A percentile compares a stretch with the other conserved stretches of the same genome.
Evolutionary conservation across 805 yeast genomes (phyloP).

Genomic region (Diddensiella caesifluorescens): DNA sequence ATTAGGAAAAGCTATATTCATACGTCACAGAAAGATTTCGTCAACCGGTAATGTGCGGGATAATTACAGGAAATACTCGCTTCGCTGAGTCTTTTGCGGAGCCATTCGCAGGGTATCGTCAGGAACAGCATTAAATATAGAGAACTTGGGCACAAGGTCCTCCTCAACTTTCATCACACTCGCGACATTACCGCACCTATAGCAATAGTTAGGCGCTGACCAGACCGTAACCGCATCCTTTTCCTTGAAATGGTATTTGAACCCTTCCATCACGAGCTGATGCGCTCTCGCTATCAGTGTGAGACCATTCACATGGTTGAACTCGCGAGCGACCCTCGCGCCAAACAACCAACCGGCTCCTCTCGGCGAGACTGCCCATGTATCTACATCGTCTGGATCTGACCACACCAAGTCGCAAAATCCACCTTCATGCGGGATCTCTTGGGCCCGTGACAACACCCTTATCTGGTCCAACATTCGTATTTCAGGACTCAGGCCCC

Average conservation of each 20-base stretch:
- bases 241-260: slow-evolving; percentile 91
- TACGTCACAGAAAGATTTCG: too few species aligned
- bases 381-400: slow-evolving; percentile 95
- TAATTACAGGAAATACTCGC: slow-evolving; percentile 25
- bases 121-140: slow-evolving; percentile 87
- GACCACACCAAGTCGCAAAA: slow-evolving; percentile 97
- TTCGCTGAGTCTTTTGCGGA: slow-evolving; percentile 24
- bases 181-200: slow-evolving; percentile 97
- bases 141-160: slow-evolving; percentile 79
- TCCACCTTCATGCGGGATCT: slow-evolving; percentile 98
- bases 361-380: slow-evolving; percentile 97
- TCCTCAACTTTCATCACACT: slow-evolving; percentile 96
- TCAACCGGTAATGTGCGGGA: too few species aligned
- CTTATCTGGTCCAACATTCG: slow-evolving; percentile 96
- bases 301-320: slow-evolving; percentile 89
- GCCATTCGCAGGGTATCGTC: slow-evolving; percentile 25
- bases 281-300: slow-evolving; percentile 92
- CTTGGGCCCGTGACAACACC: slow-evolving; percentile 92
- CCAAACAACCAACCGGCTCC: slow-evolving; percentile 99
- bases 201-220: slow-evolving; percentile 97
- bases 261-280: slow-evolving; percentile 98
- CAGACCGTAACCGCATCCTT: slow-evolving; percentile 96
- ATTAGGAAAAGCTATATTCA: too few species aligned
- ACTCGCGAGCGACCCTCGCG: slow-evolving; percentile 86
- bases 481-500: slow-evolving; percentile 95